These are phyloP conservation scores for Colletotrichum sp. DNA, from an alignment of 2,329 filamentous ascomycete genomes.

Conservation along the genomic window DNA sequence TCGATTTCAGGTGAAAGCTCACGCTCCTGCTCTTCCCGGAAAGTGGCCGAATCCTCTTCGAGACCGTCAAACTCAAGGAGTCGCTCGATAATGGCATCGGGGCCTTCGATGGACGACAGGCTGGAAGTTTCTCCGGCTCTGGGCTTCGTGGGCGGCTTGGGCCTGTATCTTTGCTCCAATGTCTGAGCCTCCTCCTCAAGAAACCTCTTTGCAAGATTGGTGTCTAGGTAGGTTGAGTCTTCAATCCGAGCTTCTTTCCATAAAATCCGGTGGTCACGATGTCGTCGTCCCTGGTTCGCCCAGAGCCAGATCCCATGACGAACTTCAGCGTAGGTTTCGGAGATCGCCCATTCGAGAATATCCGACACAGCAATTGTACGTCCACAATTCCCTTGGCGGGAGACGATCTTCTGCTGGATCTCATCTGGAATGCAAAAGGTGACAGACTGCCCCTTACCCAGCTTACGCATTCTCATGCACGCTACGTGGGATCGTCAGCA, in stretches of 20 bases:
- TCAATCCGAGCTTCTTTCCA: conserved; percentile 28
- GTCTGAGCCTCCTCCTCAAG: conserved; percentile 59
- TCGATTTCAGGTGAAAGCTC: too few relatives aligned
- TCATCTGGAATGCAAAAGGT: conserved; percentile 65
- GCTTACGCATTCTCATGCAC: conserved; percentile 73
- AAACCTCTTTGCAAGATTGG: conserved; percentile 41
- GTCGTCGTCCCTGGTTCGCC: conserved; percentile 62
- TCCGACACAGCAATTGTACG: conserved; percentile 51
- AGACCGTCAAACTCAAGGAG: too few relatives aligned
- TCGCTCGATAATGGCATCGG: too few relatives aligned
- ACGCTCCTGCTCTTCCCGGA: too few relatives aligned
- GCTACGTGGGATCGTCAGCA: conserved; percentile 40
- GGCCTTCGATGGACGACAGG: conserved; percentile 34
- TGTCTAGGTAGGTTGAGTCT: not conserved
- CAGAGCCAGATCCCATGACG: conserved; percentile 59
- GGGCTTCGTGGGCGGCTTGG: conserved; percentile 18
- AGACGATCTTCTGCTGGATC: conserved; percentile 58
- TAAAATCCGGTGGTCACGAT: conserved; percentile 43
- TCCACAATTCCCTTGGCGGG: not conserved
- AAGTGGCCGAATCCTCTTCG: too few relatives aligned
- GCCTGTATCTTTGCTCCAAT: conserved; percentile 56
- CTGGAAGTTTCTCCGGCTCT: conserved; percentile 32
- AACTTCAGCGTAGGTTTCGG: conserved; percentile 57
- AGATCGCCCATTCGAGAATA: conserved; percentile 64
- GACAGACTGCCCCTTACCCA: conserved; percentile 70